Percentiles rank a stretch among this genome's conserved stretches.
Conservation (phyloP, 768 basidiomycete species). For the Chalciporus piperatus region DNA sequence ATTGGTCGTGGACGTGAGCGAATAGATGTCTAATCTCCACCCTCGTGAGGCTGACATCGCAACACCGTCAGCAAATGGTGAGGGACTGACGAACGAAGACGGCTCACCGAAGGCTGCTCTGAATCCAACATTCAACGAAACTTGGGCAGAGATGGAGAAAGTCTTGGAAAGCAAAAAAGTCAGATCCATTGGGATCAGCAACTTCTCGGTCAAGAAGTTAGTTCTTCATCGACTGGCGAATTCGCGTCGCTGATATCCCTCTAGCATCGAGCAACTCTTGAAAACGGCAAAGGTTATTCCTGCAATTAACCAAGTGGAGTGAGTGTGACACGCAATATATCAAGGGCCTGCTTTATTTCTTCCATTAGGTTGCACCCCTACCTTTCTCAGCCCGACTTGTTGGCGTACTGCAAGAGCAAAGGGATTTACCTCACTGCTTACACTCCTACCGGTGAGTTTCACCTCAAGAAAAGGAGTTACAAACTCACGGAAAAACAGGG, state of each 20-base stretch:
- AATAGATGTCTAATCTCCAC: not conserved
- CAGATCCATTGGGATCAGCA: conserved; percentile 39
- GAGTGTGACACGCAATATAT: not conserved
- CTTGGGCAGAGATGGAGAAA: conserved; percentile 11
- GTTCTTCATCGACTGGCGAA: not conserved
- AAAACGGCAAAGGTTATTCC: conserved; percentile 53
- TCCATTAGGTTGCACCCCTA: conserved; percentile 50
- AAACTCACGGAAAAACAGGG: conserved; percentile 11
- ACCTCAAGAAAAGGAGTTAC: not conserved
- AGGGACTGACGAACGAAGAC: not conserved
- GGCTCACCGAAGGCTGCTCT: not conserved
- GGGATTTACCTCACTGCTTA: conserved; percentile 74
- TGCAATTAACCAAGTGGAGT: conserved; percentile 64
- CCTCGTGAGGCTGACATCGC: not conserved
- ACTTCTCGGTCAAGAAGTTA: conserved; percentile 38
- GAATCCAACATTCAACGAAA: conserved; percentile 2
- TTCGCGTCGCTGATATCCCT: not conserved
- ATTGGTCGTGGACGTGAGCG: conserved; percentile 1
- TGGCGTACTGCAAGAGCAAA: conserved; percentile 51
- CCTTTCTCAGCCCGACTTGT: conserved; percentile 52
- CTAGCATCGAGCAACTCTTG: conserved; percentile 34
- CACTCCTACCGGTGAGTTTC: conserved; percentile 42
- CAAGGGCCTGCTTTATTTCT: conserved; percentile 23
- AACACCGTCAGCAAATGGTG: not conserved
- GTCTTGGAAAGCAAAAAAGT: conserved; percentile 21